These are phyloP conservation scores for Globisporangium rhizosaccharum DNA, from an alignment of 352 stramenopile genomes.

Conservation along the genomic window DNA sequence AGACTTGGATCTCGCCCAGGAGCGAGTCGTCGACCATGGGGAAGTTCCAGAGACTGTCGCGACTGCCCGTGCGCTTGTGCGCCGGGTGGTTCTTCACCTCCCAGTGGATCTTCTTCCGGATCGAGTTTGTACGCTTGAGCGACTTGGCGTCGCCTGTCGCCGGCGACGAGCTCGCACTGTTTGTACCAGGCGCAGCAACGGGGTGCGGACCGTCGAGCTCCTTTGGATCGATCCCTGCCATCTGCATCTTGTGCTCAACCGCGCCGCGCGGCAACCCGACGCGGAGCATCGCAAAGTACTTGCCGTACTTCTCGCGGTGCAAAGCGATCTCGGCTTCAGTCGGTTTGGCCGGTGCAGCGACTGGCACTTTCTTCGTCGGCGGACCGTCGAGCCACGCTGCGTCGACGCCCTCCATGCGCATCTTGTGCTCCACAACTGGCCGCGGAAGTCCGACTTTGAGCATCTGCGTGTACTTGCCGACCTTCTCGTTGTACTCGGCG, in stretches of 20 bases:
- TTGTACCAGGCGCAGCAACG: conserved; percentile 6
- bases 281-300: conserved; percentile 84
- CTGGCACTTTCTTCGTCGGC: conserved; percentile 29
- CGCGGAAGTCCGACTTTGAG: conserved; percentile 70
- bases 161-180: not conserved
- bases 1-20: conserved; percentile 48
- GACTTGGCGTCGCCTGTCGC: conserved; percentile 15
- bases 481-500: conserved; percentile 63
- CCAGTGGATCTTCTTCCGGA: conserved; percentile 86
- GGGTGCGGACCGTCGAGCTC: conserved; percentile 59
- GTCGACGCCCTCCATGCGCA: conserved; percentile 75
- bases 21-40: conserved; percentile 30
- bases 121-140: conserved; percentile 61
- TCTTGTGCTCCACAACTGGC: conserved; percentile 75
- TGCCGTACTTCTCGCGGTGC: conserved; percentile 67
- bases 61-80: conserved; percentile 16
- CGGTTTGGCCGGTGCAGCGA: conserved; percentile 15
- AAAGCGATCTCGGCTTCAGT: conserved; percentile 47
- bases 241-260: conserved; percentile 85
- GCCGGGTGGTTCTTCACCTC: conserved; percentile 40
- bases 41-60: conserved; percentile 66
- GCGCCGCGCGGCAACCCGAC: conserved; percentile 64
- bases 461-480: conserved; percentile 73
- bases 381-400: conserved; percentile 55
- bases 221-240: conserved; percentile 59